Percentiles rank a stretch among this genome's conserved stretches.
These are phyloP conservation scores for Sapria himalayana DNA, from an alignment of 345 rosid genomes.

Conservation along the genomic window DNA sequence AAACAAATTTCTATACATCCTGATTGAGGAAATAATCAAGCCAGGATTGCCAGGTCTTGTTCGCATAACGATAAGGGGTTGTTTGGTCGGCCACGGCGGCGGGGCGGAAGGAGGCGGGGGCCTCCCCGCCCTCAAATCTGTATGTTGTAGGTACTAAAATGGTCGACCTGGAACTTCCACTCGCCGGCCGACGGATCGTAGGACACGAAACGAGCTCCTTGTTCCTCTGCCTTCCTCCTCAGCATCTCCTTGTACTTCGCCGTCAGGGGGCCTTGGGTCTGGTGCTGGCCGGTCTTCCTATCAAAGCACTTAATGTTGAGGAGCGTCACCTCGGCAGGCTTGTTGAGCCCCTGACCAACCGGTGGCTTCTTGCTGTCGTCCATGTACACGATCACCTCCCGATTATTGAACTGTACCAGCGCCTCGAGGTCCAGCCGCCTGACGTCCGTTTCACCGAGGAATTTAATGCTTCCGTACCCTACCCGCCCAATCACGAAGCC, in stretches of 20 bases:
- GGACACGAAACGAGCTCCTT: conserved; percentile 74
- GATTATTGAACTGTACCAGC: conserved; percentile 59
- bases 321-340: conserved; percentile 87
- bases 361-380: conserved; percentile 84
- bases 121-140: too few relatives aligned
- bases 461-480: conserved; percentile 73
- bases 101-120: too few relatives aligned
- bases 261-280: conserved; percentile 39
- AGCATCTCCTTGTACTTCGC: conserved; percentile 75
- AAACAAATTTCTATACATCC: too few relatives aligned
- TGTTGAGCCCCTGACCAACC: conserved; percentile 79
- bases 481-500: conserved; percentile 80
- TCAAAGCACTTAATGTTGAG: conserved; percentile 80
- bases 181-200: conserved; percentile 60
- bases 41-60: too few relatives aligned
- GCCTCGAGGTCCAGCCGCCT: conserved; percentile 61
- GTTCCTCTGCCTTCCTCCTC: conserved; percentile 65
- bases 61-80: too few relatives aligned
- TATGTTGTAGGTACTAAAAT: conserved; percentile 59
- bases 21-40: too few relatives aligned
- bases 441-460: conserved; percentile 76
- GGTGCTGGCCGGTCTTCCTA: conserved; percentile 48
- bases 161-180: conserved; percentile 80
- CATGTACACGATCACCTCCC: conserved; percentile 90
- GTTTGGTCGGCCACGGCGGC: too few relatives aligned